Conservation (phyloP, 768 basidiomycete species). For the Flagelloscypha sp. region DNA sequence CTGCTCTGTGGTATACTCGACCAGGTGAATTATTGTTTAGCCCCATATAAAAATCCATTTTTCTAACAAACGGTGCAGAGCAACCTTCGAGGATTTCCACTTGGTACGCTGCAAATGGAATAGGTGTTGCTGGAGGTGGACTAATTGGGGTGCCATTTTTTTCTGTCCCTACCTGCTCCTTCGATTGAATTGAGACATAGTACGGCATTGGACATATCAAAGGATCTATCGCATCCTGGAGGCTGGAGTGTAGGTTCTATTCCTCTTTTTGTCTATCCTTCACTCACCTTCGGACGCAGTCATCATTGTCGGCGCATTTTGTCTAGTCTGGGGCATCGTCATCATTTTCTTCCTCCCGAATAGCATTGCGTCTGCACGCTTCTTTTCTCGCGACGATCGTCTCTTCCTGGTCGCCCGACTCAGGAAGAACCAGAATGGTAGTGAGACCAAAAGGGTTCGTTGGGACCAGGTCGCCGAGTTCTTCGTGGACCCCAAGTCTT, state of each 20-base stretch:
- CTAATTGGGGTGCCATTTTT: conserved; percentile 17
- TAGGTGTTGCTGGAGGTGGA: conserved; percentile 28
- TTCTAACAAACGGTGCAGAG: conserved; percentile 14
- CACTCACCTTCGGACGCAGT: conserved; percentile 1
- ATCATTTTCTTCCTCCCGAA: conserved; percentile 22
- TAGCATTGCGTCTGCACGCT: conserved; percentile 15
- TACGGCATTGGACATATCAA: conserved; percentile 10
- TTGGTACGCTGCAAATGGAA: conserved; percentile 29
- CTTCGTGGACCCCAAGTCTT: conserved; percentile 18
- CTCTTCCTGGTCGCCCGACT: conserved; percentile 21
- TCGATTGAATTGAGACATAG: too few species aligned
- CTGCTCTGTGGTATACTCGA: not conserved
- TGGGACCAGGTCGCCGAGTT: conserved; percentile 11
- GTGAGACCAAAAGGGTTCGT: conserved; percentile 11
- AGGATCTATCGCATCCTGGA: conserved; percentile 22
- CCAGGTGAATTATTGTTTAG: conserved; percentile 2
- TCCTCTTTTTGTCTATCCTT: not conserved
- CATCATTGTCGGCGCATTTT: conserved; percentile 20
- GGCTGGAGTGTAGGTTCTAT: conserved; percentile 20
- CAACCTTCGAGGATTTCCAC: conserved; percentile 24
- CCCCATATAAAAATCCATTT: not conserved
- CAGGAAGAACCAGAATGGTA: conserved; percentile 13
- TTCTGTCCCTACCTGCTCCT: too few species aligned
- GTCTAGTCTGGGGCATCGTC: conserved; percentile 16
- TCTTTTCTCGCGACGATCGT: conserved; percentile 18